These are phyloP conservation scores for Nigrograna mackinnonii DNA, from an alignment of 2,329 filamentous ascomycete genomes.

Conservation along the genomic window DNA sequence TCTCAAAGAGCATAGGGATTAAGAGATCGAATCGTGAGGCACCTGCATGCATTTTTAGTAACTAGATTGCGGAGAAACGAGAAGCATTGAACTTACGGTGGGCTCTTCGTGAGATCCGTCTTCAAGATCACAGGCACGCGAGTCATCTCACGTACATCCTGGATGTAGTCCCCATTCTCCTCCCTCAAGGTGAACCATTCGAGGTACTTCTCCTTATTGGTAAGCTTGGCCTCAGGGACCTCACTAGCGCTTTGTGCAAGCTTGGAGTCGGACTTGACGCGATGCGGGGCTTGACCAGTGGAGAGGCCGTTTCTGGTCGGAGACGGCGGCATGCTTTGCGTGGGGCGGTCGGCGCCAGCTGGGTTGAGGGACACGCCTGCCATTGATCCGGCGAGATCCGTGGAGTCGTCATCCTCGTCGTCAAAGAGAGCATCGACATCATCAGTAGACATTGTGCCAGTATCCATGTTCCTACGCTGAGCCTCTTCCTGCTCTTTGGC, in stretches of 20 bases:
- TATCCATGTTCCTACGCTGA: conserved; percentile 90
- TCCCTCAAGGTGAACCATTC: conserved; percentile 88
- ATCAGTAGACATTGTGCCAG: conserved; percentile 89
- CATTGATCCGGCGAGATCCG: conserved; percentile 87
- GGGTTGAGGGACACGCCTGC: conserved; percentile 82
- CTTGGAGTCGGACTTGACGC: conserved; percentile 93
- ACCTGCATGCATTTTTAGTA: conserved; percentile 60
- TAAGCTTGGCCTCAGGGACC: conserved; percentile 76
- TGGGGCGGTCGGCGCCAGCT: conserved; percentile 72
- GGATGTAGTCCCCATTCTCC: conserved; percentile 93
- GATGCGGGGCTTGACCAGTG: conserved; percentile 72
- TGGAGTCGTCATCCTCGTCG: conserved; percentile 79
- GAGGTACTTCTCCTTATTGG: conserved; percentile 95
- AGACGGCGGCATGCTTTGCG: conserved; percentile 93
- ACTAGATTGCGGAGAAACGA: neutral
- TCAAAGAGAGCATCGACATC: conserved; percentile 96
- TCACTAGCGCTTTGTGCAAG: conserved; percentile 70
- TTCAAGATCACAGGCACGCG: conserved; percentile 96
- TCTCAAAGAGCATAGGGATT: conserved; percentile 71
- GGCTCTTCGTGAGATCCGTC: conserved; percentile 98
- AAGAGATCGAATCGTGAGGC: conserved; percentile 80
- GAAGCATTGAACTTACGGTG: conserved; percentile 75
- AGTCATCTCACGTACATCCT: conserved; percentile 98
- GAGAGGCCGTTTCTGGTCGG: conserved; percentile 75
- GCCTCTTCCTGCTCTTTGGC: conserved; percentile 89